These are phyloP conservation scores for Lachancea thermotolerans DNA, from an alignment of 805 yeast species.

Conservation along the genomic window DNA sequence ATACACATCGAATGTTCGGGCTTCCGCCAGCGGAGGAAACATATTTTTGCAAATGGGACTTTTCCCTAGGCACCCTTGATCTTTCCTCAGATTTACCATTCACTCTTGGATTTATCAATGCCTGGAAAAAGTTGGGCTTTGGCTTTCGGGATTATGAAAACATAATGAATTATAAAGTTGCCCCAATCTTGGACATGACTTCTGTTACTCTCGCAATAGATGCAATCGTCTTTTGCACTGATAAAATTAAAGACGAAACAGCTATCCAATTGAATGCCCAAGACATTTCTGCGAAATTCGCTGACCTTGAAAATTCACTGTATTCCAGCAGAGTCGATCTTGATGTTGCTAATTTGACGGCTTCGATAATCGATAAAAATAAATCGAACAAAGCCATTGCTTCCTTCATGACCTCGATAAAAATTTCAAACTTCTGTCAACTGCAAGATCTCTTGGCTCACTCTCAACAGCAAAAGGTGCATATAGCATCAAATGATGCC, in stretches of 20 bases:
- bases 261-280: slow-evolving; percentile 20
- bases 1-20: slow-evolving; percentile 92
- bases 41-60: slow-evolving; percentile 85
- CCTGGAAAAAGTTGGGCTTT: slow-evolving; percentile 46
- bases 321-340: slow-evolving; percentile 52
- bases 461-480: slow-evolving; percentile 52
- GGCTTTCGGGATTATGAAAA: slow-evolving; percentile 75
- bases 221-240: slow-evolving; percentile 37
- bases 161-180: slow-evolving; percentile 50
- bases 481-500: slow-evolving; percentile 65
- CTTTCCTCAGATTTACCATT: slow-evolving; percentile 46
- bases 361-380: slow-evolving; percentile 26
- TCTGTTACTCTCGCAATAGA: slow-evolving; percentile 53
- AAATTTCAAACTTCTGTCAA: slow-evolving; percentile 52
- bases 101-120: slow-evolving; percentile 37
- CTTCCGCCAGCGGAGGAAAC: slow-evolving; percentile 85
- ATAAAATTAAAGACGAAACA: slow-evolving; percentile 27
- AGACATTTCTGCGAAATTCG: slow-evolving; percentile 37
- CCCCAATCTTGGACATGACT: slow-evolving; percentile 61
- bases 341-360: slow-evolving; percentile 41
- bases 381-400: slow-evolving; percentile 28
- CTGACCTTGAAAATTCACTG: slow-evolving; percentile 64
- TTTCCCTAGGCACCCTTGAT: slow-evolving; percentile 53
- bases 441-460: slow-evolving; percentile 42
- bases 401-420: slow-evolving; percentile 50